Evolutionary conservation across 768 basidiomycete genomes (phyloP).

Genomic region (Asterophora parasitica): DNA sequence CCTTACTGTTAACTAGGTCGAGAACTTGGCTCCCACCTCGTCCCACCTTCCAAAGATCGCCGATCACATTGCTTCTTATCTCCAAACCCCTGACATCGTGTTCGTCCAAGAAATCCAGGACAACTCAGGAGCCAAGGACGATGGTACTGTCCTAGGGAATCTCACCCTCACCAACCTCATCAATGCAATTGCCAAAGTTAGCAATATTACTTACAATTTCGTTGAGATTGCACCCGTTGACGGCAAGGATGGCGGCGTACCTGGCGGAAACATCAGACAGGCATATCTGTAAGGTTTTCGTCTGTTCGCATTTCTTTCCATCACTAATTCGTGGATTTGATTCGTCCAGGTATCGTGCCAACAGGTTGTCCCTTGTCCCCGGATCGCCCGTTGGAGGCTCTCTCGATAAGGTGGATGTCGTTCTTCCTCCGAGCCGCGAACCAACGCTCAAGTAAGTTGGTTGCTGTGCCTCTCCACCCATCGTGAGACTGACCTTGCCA

Average conservation of each 20-base stretch:
- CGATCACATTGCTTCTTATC: constrained; percentile 43
- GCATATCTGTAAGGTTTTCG: constrained; percentile 44
- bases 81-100: constrained; percentile 52
- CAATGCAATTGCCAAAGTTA: constrained; percentile 40
- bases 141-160: constrained; percentile 51
- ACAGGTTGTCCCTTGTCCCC: constrained; percentile 42
- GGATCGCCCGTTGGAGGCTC: constrained; percentile 45
- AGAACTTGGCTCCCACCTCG: constrained; percentile 50
- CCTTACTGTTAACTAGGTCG: constrained; percentile 32
- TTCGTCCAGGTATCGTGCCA: constrained; percentile 38
- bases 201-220: constrained; percentile 43
- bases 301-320: background rate
- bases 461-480: background rate
- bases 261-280: constrained; percentile 60
- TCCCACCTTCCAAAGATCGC: constrained; percentile 46
- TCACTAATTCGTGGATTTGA: background rate
- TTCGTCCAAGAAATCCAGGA: constrained; percentile 66
- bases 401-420: constrained; percentile 37
- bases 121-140: constrained; percentile 45
- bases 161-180: constrained; percentile 46
- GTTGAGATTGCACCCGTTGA: constrained; percentile 48
- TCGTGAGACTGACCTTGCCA: constrained; percentile 17
- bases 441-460: constrained; percentile 34
- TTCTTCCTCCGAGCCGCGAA: constrained; percentile 18
- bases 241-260: constrained; percentile 53